Base-by-base conservation (phyloP, 768 basidiomycete species). In the Clavulina sp. region DNA sequence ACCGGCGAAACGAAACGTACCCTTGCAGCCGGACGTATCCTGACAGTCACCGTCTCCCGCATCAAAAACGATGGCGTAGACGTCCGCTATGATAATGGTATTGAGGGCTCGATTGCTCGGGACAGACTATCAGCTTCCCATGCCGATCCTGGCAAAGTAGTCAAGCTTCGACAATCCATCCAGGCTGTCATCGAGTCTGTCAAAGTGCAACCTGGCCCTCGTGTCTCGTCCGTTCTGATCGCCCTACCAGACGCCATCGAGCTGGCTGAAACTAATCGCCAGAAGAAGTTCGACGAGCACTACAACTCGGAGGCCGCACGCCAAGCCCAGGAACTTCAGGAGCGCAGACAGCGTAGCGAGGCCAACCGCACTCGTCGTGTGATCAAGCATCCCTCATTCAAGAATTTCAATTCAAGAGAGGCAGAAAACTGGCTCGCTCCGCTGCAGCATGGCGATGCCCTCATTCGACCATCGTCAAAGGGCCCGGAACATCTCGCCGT, bases 341-440 rank as follows among this genome's bases (percentile, higher is more conserved):
- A 74, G 23, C 75, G 86, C 57, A 92, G 86, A 68, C 92, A 88
- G 69, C 72, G 85, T 44, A 78, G 84, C 1, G 83, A 88, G 60
- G 80, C 77, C 5, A 83, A 85, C 58, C 73, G 76, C 55, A 75
- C 78, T 32, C 76, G 87, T 54, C 73, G 93, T 24, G 78, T 93
- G 50, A 86, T 99, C 69, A 89, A 96, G 63, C 95, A 99, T 64
- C 95, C 93, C 2, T 91, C 93, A 65, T 99, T 96, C 76, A 85
- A 92, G 62, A 88, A 95, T 61, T 80, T 93, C 71, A 92, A 87
- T 57, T 79, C 85, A 4, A 69, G 73, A 13, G 83, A 95, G 58
- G 92, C 95, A 1, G 95, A 97, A 66, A 73, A 78, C 32, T 84
- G 82, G 62, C 70, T 99, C 54, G 84, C 87, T 57, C 80, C 80